Evolutionary conservation across 1,284 basidiomycete genomes (phyloP), one percentile per base, ranked within the genome.

Genomic region (Porodaedalea pini): DNA sequence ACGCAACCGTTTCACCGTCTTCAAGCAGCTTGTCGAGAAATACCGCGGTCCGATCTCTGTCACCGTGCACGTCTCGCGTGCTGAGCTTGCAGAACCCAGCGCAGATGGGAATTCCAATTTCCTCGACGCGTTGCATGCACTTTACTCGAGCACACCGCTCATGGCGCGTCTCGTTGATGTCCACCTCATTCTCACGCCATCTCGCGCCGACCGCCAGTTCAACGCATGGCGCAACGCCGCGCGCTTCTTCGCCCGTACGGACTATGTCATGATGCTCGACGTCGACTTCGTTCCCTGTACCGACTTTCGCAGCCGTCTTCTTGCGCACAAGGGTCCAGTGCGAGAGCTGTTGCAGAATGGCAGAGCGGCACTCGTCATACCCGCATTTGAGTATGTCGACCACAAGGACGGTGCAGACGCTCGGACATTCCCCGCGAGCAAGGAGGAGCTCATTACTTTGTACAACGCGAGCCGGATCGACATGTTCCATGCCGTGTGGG

Each of bases 201-300:
- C 90, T 59, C 57, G 69, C 56, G 69, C 72, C 65, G 85, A 88
- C 60, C 78, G 90, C 2, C 83, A 92, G 67, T 87, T 94, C 75
- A 93, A 93, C 70, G 83, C 88, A 39, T 93, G 91, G 88, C 79
- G 92, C 40, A 93, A 93, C 67, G 79, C 85, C 34, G 91, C 91
- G 10, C 81, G 90, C 41, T 75, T 90, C 54, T 90, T 90, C 65
- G 85, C 90, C 1, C 79, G 89, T 11, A 92, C 90, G 4, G 80
- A 87, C 61, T 90, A 82, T 64, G 81, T 92, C 52, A 89, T 93
- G 85, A 90, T 92, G 85, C 81, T 94, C 54, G 91, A 93, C 69
- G 86, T 92, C 60, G 90, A 93, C 68, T 93, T 94, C 69, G 86
- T 81, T 39, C 71, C 90, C 6, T 92, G 89, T 67, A 92, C 92